phyloP scores from a whole-genome alignment of 208 protist genomes.

The Lotmaria passim region DNA sequence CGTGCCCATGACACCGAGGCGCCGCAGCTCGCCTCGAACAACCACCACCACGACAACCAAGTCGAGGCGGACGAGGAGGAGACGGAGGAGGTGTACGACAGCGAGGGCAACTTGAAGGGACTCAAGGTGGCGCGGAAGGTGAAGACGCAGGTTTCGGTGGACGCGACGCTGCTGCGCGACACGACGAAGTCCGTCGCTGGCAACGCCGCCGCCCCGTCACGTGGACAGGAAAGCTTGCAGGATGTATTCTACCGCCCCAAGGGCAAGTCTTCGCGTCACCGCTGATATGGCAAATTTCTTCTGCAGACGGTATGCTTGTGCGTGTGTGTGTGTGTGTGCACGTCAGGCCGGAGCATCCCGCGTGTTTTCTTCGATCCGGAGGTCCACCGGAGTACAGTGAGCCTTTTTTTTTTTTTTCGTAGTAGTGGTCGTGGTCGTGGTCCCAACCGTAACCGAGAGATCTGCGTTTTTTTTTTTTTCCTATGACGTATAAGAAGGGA shows the following conservation, averaged over 20 bases:
- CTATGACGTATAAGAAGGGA: no score
- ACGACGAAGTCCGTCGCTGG: constrained; percentile 55
- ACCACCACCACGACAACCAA: no score
- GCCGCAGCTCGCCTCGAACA: no score
- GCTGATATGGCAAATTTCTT: constrained; percentile 26
- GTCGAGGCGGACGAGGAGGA: constrained; percentile 45
- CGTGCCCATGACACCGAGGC: neutral
- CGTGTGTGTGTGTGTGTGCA: neutral
- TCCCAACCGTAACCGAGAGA: no score
- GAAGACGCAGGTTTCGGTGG: constrained; percentile 49
- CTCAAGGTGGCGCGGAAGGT: constrained; percentile 73
- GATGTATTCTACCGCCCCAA: constrained; percentile 80
- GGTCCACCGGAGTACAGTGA: neutral
- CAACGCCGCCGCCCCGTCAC: constrained; percentile 25
- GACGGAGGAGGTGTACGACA: constrained; percentile 68
- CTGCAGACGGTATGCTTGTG: constrained; percentile 1
- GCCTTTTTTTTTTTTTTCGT: constrained; percentile 5
- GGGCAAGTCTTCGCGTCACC: constrained; percentile 44
- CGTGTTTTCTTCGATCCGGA: no score
- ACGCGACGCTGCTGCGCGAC: constrained; percentile 79
- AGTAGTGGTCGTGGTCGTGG: neutral
- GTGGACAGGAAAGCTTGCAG: constrained; percentile 48
- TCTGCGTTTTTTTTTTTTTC: no score
- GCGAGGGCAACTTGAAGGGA: constrained; percentile 70
- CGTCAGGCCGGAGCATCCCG: neutral